phyloP scores from a whole-genome alignment of 345 rosid species.

The Melaleuca quinquenervia region DNA sequence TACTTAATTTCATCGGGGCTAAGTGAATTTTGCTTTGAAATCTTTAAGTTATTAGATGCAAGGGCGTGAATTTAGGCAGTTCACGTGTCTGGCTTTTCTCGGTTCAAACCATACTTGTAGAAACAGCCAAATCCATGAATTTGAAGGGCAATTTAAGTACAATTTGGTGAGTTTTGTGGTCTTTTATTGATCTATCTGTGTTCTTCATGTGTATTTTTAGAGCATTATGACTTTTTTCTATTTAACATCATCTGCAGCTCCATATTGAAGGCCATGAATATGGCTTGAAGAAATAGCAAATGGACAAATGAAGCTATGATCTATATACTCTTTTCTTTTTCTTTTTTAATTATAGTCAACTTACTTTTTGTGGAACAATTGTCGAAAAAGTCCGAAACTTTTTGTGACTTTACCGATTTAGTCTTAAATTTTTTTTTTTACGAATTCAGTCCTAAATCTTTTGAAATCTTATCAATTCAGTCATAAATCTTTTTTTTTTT shows the following conservation, averaged over 20 bases:
- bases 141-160: background rate
- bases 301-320: background rate
- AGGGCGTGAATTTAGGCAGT: background rate
- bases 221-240: background rate
- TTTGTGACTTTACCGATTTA: too few relatives aligned
- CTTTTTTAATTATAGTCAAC: too few relatives aligned
- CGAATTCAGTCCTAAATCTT: too few relatives aligned
- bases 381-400: too few relatives aligned
- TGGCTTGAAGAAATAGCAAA: too few relatives aligned
- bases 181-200: background rate
- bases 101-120: fast-evolving
- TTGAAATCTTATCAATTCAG: too few relatives aligned
- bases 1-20: fast-evolving
- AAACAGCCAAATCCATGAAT: background rate
- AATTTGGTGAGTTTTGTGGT: fast-evolving
- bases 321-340: too few relatives aligned
- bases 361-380: too few relatives aligned
- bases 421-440: too few relatives aligned
- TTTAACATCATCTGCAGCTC: too few relatives aligned
- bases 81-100: background rate
- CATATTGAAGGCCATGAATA: too few relatives aligned
- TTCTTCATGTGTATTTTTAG: background rate
- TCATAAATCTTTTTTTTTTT: too few relatives aligned
- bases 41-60: background rate
- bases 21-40: background rate